Evolutionary conservation across 176 grass and related monocot species (phyloP), one percentile per base, ranked within the genome.

Genomic region (Eremochloa ophiuroides): DNA sequence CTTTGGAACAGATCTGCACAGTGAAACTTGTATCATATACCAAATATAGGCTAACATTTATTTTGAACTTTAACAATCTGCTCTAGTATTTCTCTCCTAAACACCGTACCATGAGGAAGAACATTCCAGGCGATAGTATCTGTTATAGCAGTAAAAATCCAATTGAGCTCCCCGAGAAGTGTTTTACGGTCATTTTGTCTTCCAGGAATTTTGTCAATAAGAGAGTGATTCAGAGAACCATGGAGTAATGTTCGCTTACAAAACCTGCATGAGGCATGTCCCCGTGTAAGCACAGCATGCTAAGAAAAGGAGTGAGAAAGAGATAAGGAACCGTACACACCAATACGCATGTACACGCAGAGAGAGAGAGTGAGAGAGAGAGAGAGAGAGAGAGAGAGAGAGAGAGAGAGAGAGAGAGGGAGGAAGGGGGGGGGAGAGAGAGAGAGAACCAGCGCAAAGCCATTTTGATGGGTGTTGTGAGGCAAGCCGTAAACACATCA

Each of bases 111-210:
- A 91, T 91, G 96, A 80, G 96, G 93, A 66, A 99, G 93, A 84
- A 91, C 93, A 86, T 99, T 99, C 96, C 96, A 99, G 34, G 96
- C 96, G 56, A 99, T 93, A 72, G 96, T 99, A 58, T 99, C 96
- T 47, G 96, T 99, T 65, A 99, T 87, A 59, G 96, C 96, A 35
- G 96, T 99, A 69, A 99, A 99, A 95, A 99, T 99, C 96, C 96
- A 99, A 81, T 99, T 99, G 42, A 99, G 81, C 76, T 99, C 96
- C 28, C 96, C 96, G 34, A 99, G 79, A 71, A 99, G 93, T 38
- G 96, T 99, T 93, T 91, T 99, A 37, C 96, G 93, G 69, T 99
- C 96, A 91, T 95, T 99, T 91, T 95, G 96, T 46, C 93, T 81
- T 72, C 96, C 96, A 81, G 96, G 96, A 51, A 99, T 95, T 93